Percentiles rank a stretch among this genome's conserved stretches.
Conservation (phyloP, 1,284 basidiomycete species). For the Sporisorium exsertum region DNA sequence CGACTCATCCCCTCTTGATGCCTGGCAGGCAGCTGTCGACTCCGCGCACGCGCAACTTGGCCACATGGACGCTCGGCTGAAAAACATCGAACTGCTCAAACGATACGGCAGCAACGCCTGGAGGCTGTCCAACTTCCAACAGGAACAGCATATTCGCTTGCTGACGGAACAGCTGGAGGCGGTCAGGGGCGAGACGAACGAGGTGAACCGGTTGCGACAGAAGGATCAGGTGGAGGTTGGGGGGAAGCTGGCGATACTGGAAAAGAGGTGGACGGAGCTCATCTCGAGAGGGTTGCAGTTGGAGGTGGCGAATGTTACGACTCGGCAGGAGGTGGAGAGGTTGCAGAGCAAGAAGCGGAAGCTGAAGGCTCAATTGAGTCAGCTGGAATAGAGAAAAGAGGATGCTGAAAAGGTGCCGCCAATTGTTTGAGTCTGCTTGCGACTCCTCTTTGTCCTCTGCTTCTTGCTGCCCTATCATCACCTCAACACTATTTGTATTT, state of each 20-base stretch:
- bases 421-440: too few relatives aligned
- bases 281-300: conserved; percentile 88
- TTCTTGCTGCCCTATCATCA: not conserved
- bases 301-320: conserved; percentile 88
- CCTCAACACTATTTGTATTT: not conserved
- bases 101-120: conserved; percentile 76
- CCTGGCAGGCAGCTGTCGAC: conserved; percentile 81
- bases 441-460: not conserved
- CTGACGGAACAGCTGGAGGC: conserved; percentile 27
- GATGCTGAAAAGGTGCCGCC: too few relatives aligned
- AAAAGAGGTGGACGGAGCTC: conserved; percentile 87
- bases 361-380: conserved; percentile 22
- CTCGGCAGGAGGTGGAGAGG: conserved; percentile 77
- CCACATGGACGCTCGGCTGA: conserved; percentile 85
- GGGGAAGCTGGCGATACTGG: conserved; percentile 80
- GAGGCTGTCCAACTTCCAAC: conserved; percentile 58
- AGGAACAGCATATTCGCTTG: conserved; percentile 46
- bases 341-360: conserved; percentile 30
- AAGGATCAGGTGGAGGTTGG: conserved; percentile 78
- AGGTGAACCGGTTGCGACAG: conserved; percentile 55
- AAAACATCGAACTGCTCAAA: conserved; percentile 85
- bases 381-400: conserved; percentile 14
- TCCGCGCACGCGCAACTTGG: conserved; percentile 88
- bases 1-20: conserved; percentile 78
- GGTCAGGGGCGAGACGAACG: conserved; percentile 36